A percentile compares a stretch with the other conserved stretches of the same genome.
Conservation (phyloP, 768 basidiomycete species). For the Gymnopilus junonius region DNA sequence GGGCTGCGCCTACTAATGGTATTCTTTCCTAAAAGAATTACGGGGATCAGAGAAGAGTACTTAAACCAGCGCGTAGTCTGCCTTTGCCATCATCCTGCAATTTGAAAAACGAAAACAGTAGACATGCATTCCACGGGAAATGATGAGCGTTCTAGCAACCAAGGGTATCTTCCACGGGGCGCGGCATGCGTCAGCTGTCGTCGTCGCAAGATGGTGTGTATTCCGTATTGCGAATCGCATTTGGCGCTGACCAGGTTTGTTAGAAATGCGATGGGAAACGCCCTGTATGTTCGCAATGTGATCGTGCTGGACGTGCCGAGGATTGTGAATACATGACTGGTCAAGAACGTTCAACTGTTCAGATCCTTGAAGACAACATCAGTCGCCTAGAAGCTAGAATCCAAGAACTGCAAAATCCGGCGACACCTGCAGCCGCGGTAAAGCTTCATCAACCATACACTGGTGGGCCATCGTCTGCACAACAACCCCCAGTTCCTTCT, state of each 20-base stretch:
- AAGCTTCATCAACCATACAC: conserved; percentile 43
- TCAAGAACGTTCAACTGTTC: conserved; percentile 48
- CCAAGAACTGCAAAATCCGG: conserved; percentile 47
- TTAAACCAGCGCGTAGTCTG: not conserved
- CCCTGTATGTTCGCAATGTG: conserved; percentile 58
- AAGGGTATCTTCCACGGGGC: conserved; percentile 30
- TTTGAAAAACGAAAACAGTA: not conserved
- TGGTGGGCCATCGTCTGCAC: conserved; percentile 12
- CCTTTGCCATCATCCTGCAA: not conserved
- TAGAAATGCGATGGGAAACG: conserved; percentile 61
- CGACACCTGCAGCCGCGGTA: conserved; percentile 25
- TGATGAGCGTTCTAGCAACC: conserved; percentile 15
- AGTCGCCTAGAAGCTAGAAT: conserved; percentile 50
- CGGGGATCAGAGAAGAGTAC: not conserved
- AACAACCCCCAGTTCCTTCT: not conserved
- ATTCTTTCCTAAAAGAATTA: not conserved
- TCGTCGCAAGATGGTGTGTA: conserved; percentile 31
- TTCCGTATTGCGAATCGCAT: not conserved
- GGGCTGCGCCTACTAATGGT: conserved; percentile 1
- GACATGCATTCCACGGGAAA: conserved; percentile 6
- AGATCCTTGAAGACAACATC: conserved; percentile 57
- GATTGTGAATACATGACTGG: conserved; percentile 65
- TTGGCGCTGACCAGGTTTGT: not conserved
- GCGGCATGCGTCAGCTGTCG: conserved; percentile 35
- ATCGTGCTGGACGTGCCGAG: conserved; percentile 46